phyloP scores from a whole-genome alignment of 352 stramenopile genomes.

The Peronospora destructor region DNA sequence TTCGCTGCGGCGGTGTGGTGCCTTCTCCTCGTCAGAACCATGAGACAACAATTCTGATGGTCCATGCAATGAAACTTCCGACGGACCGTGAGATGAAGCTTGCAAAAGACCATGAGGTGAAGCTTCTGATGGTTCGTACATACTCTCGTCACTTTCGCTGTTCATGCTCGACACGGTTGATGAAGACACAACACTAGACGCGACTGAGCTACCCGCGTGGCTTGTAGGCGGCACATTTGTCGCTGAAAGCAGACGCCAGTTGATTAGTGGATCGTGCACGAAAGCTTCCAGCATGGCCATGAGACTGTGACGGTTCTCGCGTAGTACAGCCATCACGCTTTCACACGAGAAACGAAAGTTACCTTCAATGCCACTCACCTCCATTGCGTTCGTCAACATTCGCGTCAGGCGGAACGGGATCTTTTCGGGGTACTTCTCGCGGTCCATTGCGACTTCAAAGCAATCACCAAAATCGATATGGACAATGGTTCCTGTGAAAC shows the following conservation, averaged over 20 bases:
- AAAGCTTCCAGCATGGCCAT: constrained; percentile 99
- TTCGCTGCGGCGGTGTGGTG: constrained; percentile 32
- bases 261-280: constrained; percentile 98
- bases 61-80: constrained; percentile 2
- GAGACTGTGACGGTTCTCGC: constrained; percentile 95
- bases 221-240: constrained; percentile 51
- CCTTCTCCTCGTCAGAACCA: constrained; percentile 7
- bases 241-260: constrained; percentile 88
- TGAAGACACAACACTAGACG: constrained; percentile 31
- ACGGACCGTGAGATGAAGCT: constrained; percentile 11
- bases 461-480: constrained; percentile 97
- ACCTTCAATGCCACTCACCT: constrained; percentile 96
- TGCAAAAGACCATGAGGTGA: constrained; percentile 11
- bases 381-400: constrained; percentile 99
- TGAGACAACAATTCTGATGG: constrained; percentile 5
- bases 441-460: constrained; percentile 98
- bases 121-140: constrained; percentile 23
- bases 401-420: constrained; percentile 98
- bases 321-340: constrained; percentile 94
- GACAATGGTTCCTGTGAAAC: constrained; percentile 93
- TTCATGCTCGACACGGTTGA: constrained; percentile 29
- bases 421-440: constrained; percentile 98
- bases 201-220: constrained; percentile 24
- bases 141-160: constrained; percentile 16
- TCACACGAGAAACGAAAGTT: constrained; percentile 98